Base-by-base conservation (phyloP, 2,329 filamentous ascomycete genomes). In the Talaromyces sp. region DNA sequence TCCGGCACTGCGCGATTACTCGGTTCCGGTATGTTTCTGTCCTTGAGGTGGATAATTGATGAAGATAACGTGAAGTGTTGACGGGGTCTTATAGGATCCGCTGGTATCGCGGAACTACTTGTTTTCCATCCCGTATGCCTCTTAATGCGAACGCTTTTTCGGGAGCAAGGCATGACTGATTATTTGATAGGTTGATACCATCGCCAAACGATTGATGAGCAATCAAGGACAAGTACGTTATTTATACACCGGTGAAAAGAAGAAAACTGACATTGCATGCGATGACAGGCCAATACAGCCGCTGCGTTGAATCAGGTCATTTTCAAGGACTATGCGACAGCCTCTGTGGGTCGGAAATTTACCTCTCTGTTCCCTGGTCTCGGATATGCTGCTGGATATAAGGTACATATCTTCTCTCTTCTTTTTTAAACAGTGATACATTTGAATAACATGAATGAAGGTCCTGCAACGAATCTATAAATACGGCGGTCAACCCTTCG, bases 191-290 rank as follows among this genome's bases (percentile, higher is more conserved):
- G 90, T 99, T 74, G 94, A 99, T 78, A 99, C 94, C 53, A 97
- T 95, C 69, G 93, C 94, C 63, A 99, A 99, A 83, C 90, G 94
- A 66, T 85, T 99, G 77, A 99, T 99, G 94, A 97, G 91, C 85
- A 97, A 99, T 78, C 88, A 96, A 75, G 85, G 85, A 71, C 89
- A 81, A 78, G 84, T 89, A 73, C 66, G 76, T 64, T n/a, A n/a
- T n/a, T n/a, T 53, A 56, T 39, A 58, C 25, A 19, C 36, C n/a
- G 11, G 11, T 11, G n/a, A n/a, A 15, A 39, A 13, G 36, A 5
- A 15, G n/a, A n/a, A n/a, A n/a, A n/a, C n/a, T n/a, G n/a, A n/a
- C n/a, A n/a, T n/a, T n/a, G n/a, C n/a, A n/a, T n/a, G n/a, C n/a
- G n/a, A n/a, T n/a, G 62, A 37, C 66, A 85, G 81, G 83, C 89